Base-by-base conservation (phyloP, 345 rosid genomes). In the Excoecaria cochinchinensis region DNA sequence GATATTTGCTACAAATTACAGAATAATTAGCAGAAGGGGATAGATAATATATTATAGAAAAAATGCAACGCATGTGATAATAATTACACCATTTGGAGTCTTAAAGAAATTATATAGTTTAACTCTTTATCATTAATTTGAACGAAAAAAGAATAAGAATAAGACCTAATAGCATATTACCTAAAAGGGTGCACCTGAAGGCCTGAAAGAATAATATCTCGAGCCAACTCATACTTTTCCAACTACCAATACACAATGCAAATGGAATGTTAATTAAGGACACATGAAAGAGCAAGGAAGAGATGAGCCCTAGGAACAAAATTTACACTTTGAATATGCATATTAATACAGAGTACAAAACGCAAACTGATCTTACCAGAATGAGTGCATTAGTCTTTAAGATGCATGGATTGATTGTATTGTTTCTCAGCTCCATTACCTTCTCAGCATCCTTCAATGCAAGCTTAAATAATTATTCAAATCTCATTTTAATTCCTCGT, bases 361-460 rank as follows among this genome's bases (percentile, higher is more conserved):
- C 19, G 15, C 58, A 40, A 42, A 40, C 8, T 1, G 24, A 59
- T 76, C 90, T 79, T 81, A 95, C 99, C 94, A 92, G 81, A 62
- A 86, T 78, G 63, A 92, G 91, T 75, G 97, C 90, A 77, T 76
- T 85, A 74, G 93, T 90, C 85, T 89, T 95, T 52, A 84, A 82
- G 70, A 79, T 79, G 78, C 83, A 86, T 14, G 97, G 75, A 84
- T 84, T 88, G 56, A 83, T 83, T 76, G 85, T 87, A 82, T 82
- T 85, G 69, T 70, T 84, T 80, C 75, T 85, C 46, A 92, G 85
- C 67, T 71, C 84, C 79, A 83, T 81, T 71, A 95, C 82, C 89
- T 87, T 95, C 72, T 92, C 97, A 53, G 99, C 96, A 88, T 95
- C 99, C 84, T 91, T 95, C 15, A 89, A 79, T 58, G 97, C 97